Evolutionary conservation across 768 basidiomycete genomes (phyloP).

Genomic region (Panellus pusillus): DNA sequence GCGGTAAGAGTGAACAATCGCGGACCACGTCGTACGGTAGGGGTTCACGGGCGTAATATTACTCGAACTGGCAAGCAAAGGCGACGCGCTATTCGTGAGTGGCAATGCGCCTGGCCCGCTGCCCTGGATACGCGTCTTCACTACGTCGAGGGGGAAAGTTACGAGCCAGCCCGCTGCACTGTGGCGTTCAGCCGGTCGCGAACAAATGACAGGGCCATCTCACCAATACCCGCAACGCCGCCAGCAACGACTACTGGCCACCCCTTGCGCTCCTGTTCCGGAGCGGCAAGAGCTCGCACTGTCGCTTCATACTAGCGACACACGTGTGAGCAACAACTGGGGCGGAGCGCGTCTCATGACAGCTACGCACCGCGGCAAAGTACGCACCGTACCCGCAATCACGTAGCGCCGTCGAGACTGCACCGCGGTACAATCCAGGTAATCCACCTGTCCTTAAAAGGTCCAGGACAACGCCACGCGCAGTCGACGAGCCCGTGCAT

Average conservation of each 20-base stretch:
- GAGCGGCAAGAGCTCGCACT: conserved; percentile 46
- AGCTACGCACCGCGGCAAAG: conserved; percentile 65
- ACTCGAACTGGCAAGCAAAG: neutral
- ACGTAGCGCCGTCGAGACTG: conserved; percentile 69
- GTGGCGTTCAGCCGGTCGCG: neutral
- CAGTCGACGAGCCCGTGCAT: conserved; percentile 46
- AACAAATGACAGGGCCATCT: neutral
- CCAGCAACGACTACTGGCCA: conserved; percentile 66
- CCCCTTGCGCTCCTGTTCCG: conserved; percentile 30
- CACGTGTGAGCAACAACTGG: no score
- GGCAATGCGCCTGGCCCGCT: conserved; percentile 22
- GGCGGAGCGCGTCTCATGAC: neutral
- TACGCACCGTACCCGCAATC: conserved; percentile 87
- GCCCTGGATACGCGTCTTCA: conserved; percentile 88
- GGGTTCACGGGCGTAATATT: conserved; percentile 39
- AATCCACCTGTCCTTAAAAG: conserved; percentile 60
- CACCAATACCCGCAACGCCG: conserved; percentile 68
- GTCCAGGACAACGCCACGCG: conserved; percentile 50
- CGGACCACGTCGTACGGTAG: conserved; percentile 58
- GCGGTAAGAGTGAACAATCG: conserved; percentile 59
- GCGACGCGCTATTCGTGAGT: no score
- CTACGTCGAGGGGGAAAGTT: conserved; percentile 87
- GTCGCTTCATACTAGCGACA: conserved; percentile 60
- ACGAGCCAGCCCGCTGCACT: conserved; percentile 63
- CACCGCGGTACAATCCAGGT: conserved; percentile 74